Percentiles rank a stretch among this genome's conserved stretches.
Evolutionary conservation across 2,329 filamentous ascomycete genomes (phyloP).

Genomic region (Rachicladosporium sp.): DNA sequence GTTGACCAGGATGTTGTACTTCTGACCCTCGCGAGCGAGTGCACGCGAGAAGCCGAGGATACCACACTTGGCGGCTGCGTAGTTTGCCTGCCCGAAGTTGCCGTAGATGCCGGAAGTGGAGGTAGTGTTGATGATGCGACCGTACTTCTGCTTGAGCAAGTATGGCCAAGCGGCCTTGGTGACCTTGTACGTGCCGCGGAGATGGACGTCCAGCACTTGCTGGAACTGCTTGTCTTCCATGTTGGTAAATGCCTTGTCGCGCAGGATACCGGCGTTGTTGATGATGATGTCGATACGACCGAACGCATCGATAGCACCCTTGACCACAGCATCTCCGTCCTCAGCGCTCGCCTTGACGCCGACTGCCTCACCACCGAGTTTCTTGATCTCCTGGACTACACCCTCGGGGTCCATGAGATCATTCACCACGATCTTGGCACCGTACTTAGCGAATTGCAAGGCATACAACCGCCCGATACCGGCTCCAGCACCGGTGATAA

Average conservation of each 20-base stretch:
- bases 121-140: slow-evolving; percentile 90
- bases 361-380: slow-evolving; percentile 75
- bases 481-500: slow-evolving; percentile 79
- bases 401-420: slow-evolving; percentile 86
- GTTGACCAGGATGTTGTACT: slow-evolving; percentile 98
- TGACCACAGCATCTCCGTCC: slow-evolving; percentile 82
- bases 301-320: slow-evolving; percentile 84
- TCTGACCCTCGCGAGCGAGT: slow-evolving; percentile 80
- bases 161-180: slow-evolving; percentile 97
- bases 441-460: slow-evolving; percentile 73
- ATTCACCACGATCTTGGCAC: slow-evolving; percentile 83
- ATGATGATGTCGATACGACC: slow-evolving; percentile 89
- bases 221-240: slow-evolving; percentile 95
- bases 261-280: slow-evolving; percentile 96
- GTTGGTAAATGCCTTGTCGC: slow-evolving; percentile 95
- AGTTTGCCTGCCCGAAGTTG: slow-evolving; percentile 98
- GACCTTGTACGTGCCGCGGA: slow-evolving; percentile 89
- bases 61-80: slow-evolving; percentile 58
- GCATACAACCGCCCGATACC: slow-evolving; percentile 87
- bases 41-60: slow-evolving; percentile 93
- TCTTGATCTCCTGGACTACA: slow-evolving; percentile 85
- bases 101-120: slow-evolving; percentile 96
- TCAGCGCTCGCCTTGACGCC: slow-evolving; percentile 90
- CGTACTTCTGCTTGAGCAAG: slow-evolving; percentile 97
- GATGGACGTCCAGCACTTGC: slow-evolving; percentile 80